A percentile compares a stretch with the other conserved stretches of the same genome.
Evolutionary conservation across 2,329 filamentous ascomycete species (phyloP).

Genomic region (Xylariaceae sp.): DNA sequence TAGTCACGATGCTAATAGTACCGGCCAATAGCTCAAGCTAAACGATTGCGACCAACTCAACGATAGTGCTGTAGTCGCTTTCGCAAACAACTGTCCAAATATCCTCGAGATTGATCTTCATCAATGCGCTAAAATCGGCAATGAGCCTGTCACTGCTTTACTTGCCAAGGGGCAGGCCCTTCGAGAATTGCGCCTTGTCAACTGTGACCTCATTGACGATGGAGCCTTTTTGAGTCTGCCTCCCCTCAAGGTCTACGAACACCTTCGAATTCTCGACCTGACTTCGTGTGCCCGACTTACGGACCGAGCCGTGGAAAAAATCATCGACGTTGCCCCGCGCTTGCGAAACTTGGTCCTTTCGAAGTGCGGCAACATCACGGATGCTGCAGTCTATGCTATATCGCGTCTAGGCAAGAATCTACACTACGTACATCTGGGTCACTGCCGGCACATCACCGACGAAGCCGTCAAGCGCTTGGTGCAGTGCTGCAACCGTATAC

Average conservation of each 20-base stretch:
- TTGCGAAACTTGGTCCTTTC: slow-evolving; percentile 91
- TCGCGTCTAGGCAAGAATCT: slow-evolving; percentile 90
- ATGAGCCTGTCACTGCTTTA: slow-evolving; percentile 79
- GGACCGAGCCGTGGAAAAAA: slow-evolving; percentile 84
- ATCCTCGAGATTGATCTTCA: slow-evolving; percentile 96
- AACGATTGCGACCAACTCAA: slow-evolving; percentile 88
- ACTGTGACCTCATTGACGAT: slow-evolving; percentile 84
- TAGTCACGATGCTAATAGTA: slow-evolving; percentile 35
- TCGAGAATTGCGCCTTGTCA: slow-evolving; percentile 86
- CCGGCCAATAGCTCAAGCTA: slow-evolving; percentile 72
- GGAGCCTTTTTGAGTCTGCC: slow-evolving; percentile 83
- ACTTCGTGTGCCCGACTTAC: slow-evolving; percentile 85
- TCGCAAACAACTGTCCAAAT: slow-evolving; percentile 85
- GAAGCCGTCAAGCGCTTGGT: slow-evolving; percentile 83
- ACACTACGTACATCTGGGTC: slow-evolving; percentile 94
- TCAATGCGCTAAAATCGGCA: slow-evolving; percentile 79
- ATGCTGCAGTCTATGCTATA: slow-evolving; percentile 84
- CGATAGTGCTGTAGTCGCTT: slow-evolving; percentile 79
- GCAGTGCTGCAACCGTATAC: slow-evolving; percentile 84
- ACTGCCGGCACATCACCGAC: slow-evolving; percentile 91
- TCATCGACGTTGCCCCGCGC: slow-evolving; percentile 82
- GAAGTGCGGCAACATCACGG: slow-evolving; percentile 92
- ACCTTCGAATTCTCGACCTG: slow-evolving; percentile 88
- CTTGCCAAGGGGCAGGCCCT: slow-evolving; percentile 78
- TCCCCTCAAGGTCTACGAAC: slow-evolving; percentile 71